Evolutionary conservation across 78 protist genomes (phyloP).

Genomic region (Dictyostelium capitatum): DNA sequence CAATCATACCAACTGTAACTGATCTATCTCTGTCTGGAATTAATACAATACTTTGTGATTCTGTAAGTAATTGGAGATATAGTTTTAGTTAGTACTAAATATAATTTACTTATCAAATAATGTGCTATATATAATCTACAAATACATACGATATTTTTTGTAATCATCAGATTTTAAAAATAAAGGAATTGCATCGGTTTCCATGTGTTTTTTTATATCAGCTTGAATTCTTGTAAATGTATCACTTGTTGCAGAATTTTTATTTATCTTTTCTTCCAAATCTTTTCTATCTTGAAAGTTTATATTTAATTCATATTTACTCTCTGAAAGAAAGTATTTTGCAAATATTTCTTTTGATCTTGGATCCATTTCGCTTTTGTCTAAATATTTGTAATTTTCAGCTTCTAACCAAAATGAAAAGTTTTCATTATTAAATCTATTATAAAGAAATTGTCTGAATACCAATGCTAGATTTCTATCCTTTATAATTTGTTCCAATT

Average conservation of each 20-base stretch:
- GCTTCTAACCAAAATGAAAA: constrained; percentile 79
- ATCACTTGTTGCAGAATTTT: constrained; percentile 5
- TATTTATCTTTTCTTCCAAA: constrained; percentile 31
- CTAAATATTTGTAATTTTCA: constrained; percentile 49
- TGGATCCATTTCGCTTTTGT: background rate
- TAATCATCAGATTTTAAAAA: constrained; percentile 63
- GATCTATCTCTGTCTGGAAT: constrained; percentile 69
- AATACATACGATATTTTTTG: constrained; percentile 18
- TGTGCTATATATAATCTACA: too few relatives aligned
- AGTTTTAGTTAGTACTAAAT: too few relatives aligned
- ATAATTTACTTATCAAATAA: too few relatives aligned
- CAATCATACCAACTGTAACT: constrained; percentile 59
- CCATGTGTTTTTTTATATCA: constrained; percentile 44
- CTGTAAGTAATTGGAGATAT: constrained; percentile 4
- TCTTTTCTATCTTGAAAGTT: constrained; percentile 58
- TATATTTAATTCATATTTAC: constrained; percentile 70
- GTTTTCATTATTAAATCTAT: constrained; percentile 72
- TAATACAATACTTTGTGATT: constrained; percentile 27
- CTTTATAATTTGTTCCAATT: constrained; percentile 57
- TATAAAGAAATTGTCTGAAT: constrained; percentile 64
- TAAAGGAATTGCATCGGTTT: constrained; percentile 74
- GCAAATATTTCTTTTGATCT: constrained; percentile 62
- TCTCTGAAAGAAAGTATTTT: constrained; percentile 46
- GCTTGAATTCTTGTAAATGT: constrained; percentile 43
- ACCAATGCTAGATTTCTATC: constrained; percentile 58